A percentile compares a stretch with the other conserved stretches of the same genome.
These are phyloP conservation scores for Candida stauntonica DNA, from an alignment of 805 yeast species.

Conservation along the genomic window DNA sequence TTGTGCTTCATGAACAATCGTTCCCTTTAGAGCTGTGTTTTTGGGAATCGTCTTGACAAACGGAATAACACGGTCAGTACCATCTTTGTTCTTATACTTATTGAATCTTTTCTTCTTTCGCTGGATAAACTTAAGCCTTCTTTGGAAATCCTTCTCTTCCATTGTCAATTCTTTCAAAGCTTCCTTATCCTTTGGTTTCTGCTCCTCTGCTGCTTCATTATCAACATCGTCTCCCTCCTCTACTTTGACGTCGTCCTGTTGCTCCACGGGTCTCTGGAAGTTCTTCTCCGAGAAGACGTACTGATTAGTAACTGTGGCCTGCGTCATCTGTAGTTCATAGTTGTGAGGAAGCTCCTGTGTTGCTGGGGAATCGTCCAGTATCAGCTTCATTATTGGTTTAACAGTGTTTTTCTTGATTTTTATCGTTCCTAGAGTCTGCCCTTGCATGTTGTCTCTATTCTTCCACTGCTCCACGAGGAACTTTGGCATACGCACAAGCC, in stretches of 20 bases:
- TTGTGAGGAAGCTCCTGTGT: slow-evolving; percentile 69
- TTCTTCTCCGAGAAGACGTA: slow-evolving; percentile 87
- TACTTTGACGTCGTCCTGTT: slow-evolving; percentile 4
- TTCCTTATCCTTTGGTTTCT: not conserved
- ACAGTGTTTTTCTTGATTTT: slow-evolving; percentile 34
- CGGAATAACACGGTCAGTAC: slow-evolving; percentile 52
- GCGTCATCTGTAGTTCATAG: slow-evolving; percentile 74
- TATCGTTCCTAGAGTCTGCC: slow-evolving; percentile 77
- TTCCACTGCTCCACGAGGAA: slow-evolving; percentile 82
- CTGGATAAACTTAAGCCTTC: slow-evolving; percentile 20
- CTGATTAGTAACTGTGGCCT: slow-evolving; percentile 78
- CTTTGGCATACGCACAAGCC: slow-evolving; percentile 90
- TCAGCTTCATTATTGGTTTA: slow-evolving; percentile 44
- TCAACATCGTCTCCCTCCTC: slow-evolving; percentile 1
- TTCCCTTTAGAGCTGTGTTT: slow-evolving; percentile 81
- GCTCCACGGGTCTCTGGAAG: slow-evolving; percentile 22
- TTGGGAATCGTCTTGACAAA: slow-evolving; percentile 85
- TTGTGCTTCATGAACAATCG: slow-evolving; percentile 88
- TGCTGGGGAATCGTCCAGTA: slow-evolving; percentile 46
- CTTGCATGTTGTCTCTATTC: slow-evolving; percentile 54
- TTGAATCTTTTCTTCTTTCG: slow-evolving; percentile 32
- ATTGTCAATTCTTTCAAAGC: slow-evolving; percentile 6
- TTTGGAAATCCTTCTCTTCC: slow-evolving; percentile 14
- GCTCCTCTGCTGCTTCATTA: slow-evolving; percentile 1
- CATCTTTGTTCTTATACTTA: slow-evolving; percentile 36